These are phyloP conservation scores for Dalbergia cultrata DNA, from an alignment of 306 rosid species.

Conservation along the genomic window DNA sequence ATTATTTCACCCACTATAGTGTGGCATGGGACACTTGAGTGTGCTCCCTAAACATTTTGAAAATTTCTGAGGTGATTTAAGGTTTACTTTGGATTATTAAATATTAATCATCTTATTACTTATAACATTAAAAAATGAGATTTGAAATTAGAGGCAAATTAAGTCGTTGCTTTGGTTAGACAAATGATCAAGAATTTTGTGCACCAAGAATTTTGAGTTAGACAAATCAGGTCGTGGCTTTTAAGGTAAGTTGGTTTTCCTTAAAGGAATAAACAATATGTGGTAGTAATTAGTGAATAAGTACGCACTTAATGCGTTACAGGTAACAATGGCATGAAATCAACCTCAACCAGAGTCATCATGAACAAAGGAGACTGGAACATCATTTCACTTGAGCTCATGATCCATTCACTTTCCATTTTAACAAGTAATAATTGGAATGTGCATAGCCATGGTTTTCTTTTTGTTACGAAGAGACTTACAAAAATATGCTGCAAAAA, in stretches of 20 bases:
- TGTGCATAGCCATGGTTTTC: background rate
- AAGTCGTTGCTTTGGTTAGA: background rate
- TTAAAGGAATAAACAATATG: background rate
- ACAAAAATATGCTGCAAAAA: too few species aligned
- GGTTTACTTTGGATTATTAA: too few species aligned
- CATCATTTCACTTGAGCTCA: background rate
- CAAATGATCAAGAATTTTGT: background rate
- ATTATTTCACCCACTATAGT: constrained; percentile 20
- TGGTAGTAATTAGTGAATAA: background rate
- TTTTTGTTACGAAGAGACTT: background rate
- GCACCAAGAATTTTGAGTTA: background rate
- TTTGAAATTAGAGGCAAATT: background rate
- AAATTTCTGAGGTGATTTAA: background rate
- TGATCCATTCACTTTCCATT: background rate
- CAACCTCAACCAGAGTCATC: background rate
- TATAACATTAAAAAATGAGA: too few species aligned
- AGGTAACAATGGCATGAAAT: background rate
- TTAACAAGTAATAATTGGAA: background rate
- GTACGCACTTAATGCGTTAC: background rate
- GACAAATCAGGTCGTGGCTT: constrained; percentile 9
- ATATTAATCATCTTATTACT: too few species aligned
- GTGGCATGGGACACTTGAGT: constrained; percentile 5
- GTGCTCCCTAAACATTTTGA: background rate
- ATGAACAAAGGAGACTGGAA: background rate
- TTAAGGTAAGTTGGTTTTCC: background rate